A percentile compares a stretch with the other conserved stretches of the same genome.
These are phyloP conservation scores for Noccaea caerulescens DNA, from an alignment of 345 rosid genomes.

Conservation along the genomic window DNA sequence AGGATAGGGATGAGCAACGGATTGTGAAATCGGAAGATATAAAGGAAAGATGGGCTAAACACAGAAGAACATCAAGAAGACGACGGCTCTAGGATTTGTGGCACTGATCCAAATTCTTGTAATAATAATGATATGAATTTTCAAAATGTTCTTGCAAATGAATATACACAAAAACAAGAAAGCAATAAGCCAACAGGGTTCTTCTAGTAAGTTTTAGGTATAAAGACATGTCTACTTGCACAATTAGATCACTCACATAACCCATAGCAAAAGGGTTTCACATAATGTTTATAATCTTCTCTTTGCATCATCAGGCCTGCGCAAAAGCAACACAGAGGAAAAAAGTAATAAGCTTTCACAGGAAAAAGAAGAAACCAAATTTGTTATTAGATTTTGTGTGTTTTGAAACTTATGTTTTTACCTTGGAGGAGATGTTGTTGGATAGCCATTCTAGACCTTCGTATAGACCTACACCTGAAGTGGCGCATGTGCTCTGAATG, in stretches of 20 bases:
- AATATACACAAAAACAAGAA: no score
- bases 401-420: constrained; percentile 32
- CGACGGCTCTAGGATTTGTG: constrained; percentile 26
- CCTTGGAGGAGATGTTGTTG: constrained; percentile 78
- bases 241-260: constrained; percentile 30
- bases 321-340: not conserved
- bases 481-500: constrained; percentile 84
- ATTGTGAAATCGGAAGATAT: constrained; percentile 45
- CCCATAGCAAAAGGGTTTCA: constrained; percentile 33
- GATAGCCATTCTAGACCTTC: constrained; percentile 89
- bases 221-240: constrained; percentile 36
- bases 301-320: constrained; percentile 41
- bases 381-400: not conserved
- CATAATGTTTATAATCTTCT: constrained; percentile 29
- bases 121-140: no score
- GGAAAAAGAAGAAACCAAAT: not conserved
- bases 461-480: constrained; percentile 78
- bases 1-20: constrained; percentile 30
- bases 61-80: constrained; percentile 60
- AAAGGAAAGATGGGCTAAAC: constrained; percentile 78
- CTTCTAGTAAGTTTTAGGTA: constrained; percentile 25
- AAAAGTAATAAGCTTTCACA: not conserved
- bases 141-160: no score
- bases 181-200: not conserved
- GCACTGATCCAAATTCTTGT: not conserved